A percentile compares a stretch with the other conserved stretches of the same genome.
These are phyloP conservation scores for Pichia heedii DNA, from an alignment of 805 yeast genomes.

Conservation along the genomic window DNA sequence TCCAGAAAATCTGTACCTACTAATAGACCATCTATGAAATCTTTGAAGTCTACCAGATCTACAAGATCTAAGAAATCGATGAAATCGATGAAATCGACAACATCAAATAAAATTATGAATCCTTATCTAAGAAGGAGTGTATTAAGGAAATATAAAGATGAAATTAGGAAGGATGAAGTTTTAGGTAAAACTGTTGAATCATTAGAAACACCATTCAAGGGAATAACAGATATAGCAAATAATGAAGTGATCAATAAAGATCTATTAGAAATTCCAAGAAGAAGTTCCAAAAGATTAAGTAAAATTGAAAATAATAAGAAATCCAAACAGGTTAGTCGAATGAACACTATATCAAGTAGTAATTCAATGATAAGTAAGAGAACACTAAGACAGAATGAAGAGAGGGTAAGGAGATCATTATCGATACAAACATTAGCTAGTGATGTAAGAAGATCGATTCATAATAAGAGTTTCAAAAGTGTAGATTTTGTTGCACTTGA, in stretches of 20 bases:
- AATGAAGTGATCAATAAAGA: not conserved
- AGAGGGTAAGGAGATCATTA: not conserved
- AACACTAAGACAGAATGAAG: not conserved
- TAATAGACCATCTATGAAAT: too few relatives aligned
- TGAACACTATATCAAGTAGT: not conserved
- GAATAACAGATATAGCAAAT: not conserved
- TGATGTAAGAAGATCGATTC: not conserved
- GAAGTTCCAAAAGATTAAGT: conserved; percentile 10
- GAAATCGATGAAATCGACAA: not conserved
- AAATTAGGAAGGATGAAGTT: conserved; percentile 2
- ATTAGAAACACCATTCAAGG: not conserved
- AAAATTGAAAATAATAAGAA: not conserved
- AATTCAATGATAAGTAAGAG: not conserved
- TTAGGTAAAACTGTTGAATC: not conserved
- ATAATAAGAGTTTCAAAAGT: conserved; percentile 1
- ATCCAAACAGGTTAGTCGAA: not conserved
- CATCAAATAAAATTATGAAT: not conserved
- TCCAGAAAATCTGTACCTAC: too few relatives aligned
- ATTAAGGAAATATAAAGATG: conserved; percentile 2
- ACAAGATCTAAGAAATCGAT: too few relatives aligned
- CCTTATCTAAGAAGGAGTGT: conserved; percentile 6
- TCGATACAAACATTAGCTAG: conserved; percentile 1
- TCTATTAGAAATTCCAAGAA: conserved; percentile 9
- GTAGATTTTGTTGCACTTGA: conserved; percentile 6
- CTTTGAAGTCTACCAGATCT: too few relatives aligned